Conservation (phyloP, 1,139 yeast species). For the Kodamaea derodonti region DNA sequence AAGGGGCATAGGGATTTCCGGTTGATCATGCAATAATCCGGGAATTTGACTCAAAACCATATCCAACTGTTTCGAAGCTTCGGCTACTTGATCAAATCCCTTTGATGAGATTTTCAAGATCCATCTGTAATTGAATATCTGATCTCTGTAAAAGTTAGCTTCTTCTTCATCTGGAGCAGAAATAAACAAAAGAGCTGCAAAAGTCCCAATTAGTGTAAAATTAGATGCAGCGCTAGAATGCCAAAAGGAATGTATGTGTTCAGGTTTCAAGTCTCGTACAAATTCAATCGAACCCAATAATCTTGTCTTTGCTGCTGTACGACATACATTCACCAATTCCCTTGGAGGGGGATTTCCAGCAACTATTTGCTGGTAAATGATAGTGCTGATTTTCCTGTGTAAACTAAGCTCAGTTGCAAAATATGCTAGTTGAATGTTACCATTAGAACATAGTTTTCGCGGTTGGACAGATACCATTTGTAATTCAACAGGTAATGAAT, state of each 20-base stretch:
- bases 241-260: slow-evolving; percentile 86
- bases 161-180: slow-evolving; percentile 62
- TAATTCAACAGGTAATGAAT: slow-evolving; percentile 63
- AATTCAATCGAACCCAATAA: slow-evolving; percentile 78
- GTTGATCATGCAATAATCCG: slow-evolving; percentile 48
- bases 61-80: slow-evolving; percentile 66
- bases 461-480: slow-evolving; percentile 63
- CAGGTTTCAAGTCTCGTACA: slow-evolving; percentile 69
- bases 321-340: slow-evolving; percentile 62
- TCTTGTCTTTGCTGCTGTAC: slow-evolving; percentile 81
- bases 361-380: slow-evolving; percentile 43
- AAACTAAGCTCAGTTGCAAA: slow-evolving; percentile 84
- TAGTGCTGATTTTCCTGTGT: slow-evolving; percentile 73
- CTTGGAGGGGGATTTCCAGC: slow-evolving; percentile 47
- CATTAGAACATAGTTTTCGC: slow-evolving; percentile 62
- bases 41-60: slow-evolving; percentile 63
- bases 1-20: neutral
- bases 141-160: slow-evolving; percentile 58
- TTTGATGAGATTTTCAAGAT: slow-evolving; percentile 66
- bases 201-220: slow-evolving; percentile 78
- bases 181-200: slow-evolving; percentile 73
- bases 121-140: slow-evolving; percentile 73
- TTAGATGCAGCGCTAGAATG: slow-evolving; percentile 76
- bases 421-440: slow-evolving; percentile 77
- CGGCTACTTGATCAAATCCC: slow-evolving; percentile 71